Base-by-base conservation (phyloP, 2,329 filamentous ascomycete genomes). In the Pseudocercospora fuligena region DNA sequence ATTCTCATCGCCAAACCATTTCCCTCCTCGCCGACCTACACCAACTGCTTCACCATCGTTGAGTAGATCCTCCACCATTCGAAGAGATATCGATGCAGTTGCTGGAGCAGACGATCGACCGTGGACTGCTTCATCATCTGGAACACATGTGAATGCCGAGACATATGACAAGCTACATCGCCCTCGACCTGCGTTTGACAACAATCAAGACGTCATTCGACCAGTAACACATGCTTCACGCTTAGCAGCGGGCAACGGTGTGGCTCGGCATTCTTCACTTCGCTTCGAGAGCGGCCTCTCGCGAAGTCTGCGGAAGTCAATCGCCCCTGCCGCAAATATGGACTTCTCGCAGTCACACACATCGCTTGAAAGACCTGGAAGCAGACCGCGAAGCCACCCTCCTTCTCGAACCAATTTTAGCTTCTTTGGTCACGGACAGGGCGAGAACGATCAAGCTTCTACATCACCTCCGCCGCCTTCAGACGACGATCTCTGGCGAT, bases 201-300 rank as follows among this genome's bases (percentile, higher is more conserved):
- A 40, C 27, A 31, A 58, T 40, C 54, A 23, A 61, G 58, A 61
- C 58, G 58, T 61, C 58, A 51, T 61, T 21, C 58, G 58, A 11
- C 58, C 29, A 60, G 59, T 60, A 19, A 51, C 36, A 46, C 27
- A 36, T 43, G 47, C 16, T 53, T 51, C 58, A 53, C 21, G 43
- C 12, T 40, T 59, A 57, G 36, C 43, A 27, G 53, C 49, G 54
- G 51, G 61, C 25, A 58, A 43, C 33, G 33, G 56, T 25, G 29
- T 58, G 12, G 60, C 59, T 36, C 67, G 72, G n/a, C 72, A 70
- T 51, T 71, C 73, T 25, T 73, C 71, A 33, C 64, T 73, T 12
- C 67, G 69, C 8, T 70, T 68, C 25, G 62, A 70, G 36, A 60
- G 67, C 53, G 69, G 62, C 40, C 60, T 66, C 27, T 64, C 59